Evolutionary conservation across 768 basidiomycete species (phyloP), one percentile per base, ranked within the genome.

Genomic region (Termitomyces sp.): DNA sequence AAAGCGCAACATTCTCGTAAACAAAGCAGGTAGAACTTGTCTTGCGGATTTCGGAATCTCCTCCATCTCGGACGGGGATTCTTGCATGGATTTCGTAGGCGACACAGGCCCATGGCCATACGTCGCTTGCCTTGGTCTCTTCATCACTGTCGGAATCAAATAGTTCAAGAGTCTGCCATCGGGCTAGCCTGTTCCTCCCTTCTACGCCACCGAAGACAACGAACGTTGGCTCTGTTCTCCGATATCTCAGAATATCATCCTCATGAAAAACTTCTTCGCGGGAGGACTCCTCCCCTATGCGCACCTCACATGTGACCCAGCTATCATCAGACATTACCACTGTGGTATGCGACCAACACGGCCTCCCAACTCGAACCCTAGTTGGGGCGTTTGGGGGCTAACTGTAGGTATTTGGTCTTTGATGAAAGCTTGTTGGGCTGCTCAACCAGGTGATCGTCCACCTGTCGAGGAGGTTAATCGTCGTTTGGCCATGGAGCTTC

Each of bases 371-470:
- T 46, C 43, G 7, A 51, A 37, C n/a, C n/a, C 32, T 20, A 22
- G 36, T 10, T 60, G 59, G 54, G 26, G 18, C 20, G 34, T 46
- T 7, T 60, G 45, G 44, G 50, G 56, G 36, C 27, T 51, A 13
- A 53, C 34, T 39, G 37, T 37, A 30, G 27, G 46, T 40, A 53
- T 61, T 34, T 61, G 56, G 60, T 47, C 43, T 18, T 45, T 61
- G 20, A 57, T 57, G 56, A 33, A 53, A 33, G 33, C 3, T 20
- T 61, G 56, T 34, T 61, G 60, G 60, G 34, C 16, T 30, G 27
- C 24, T 34, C 34, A 9, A 9, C 58, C 58, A 3, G n/a, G 8
- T 4, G 53, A 55, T 26, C 58, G 58, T 10, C 54, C 54, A 30
- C n/a, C 42, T 24, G 30, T 50, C 37, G 18, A 40, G 4, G 20